Conservation (phyloP, 2,329 filamentous ascomycete genomes). For the Phoma sp. region DNA sequence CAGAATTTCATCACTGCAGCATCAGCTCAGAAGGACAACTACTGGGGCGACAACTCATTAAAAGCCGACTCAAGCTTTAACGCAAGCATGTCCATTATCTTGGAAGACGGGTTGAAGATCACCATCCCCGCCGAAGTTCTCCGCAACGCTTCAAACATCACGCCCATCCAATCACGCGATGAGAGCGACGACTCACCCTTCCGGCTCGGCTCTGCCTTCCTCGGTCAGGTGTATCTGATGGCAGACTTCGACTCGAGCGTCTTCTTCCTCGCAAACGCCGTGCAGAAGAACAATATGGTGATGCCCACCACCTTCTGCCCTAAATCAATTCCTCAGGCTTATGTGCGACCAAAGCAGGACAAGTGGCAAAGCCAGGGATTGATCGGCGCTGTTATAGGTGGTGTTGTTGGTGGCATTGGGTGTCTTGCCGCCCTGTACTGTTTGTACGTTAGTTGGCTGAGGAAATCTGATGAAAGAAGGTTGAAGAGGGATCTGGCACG, state of each 20-base stretch:
- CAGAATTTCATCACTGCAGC: conserved; percentile 49
- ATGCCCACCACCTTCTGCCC: conserved; percentile 52
- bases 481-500: conserved; percentile 36
- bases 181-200: conserved; percentile 39
- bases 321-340: conserved; percentile 42
- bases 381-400: conserved; percentile 48
- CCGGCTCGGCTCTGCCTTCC: conserved; percentile 50
- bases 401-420: conserved; percentile 45
- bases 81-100: conserved; percentile 49
- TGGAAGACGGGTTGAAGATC: conserved; percentile 49
- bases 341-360: conserved; percentile 35
- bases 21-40: conserved; percentile 44
- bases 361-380: conserved; percentile 44
- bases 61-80: conserved; percentile 47
- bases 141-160: conserved; percentile 47
- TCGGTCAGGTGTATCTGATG: conserved; percentile 53
- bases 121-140: conserved; percentile 49
- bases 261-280: conserved; percentile 51
- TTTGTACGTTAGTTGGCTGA: conserved; percentile 36
- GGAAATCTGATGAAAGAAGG: conserved; percentile 36
- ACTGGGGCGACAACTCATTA: conserved; percentile 47
- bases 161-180: conserved; percentile 41
- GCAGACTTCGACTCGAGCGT: conserved; percentile 48
- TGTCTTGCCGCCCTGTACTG: conserved; percentile 36
- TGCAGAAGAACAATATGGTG: conserved; percentile 49